phyloP scores from a whole-genome alignment of 2,329 filamentous ascomycete species.

The Sarocladium strictum region DNA sequence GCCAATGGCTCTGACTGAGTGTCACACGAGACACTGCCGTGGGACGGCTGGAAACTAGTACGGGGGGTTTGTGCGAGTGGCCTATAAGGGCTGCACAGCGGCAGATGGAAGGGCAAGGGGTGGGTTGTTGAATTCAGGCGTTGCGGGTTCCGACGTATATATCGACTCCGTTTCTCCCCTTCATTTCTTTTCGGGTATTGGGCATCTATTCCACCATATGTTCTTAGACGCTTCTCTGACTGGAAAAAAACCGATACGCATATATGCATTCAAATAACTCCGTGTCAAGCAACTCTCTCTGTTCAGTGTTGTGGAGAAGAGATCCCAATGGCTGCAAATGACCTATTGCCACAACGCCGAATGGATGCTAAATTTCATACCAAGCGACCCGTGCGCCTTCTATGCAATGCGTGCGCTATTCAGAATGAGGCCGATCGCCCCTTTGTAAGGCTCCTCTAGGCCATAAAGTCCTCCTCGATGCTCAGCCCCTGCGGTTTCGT shows the following conservation, averaged over 20 bases:
- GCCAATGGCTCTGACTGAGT: constrained; percentile 31
- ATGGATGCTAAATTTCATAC: background rate
- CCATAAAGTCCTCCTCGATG: constrained; percentile 42
- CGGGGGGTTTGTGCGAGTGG: too few species aligned
- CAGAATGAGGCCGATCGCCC: background rate
- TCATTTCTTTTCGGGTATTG: background rate
- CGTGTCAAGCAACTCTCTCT: background rate
- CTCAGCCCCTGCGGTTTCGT: constrained; percentile 17
- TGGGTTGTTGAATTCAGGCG: background rate
- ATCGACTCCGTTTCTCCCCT: background rate
- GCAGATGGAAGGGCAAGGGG: too few species aligned
- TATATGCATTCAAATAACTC: background rate
- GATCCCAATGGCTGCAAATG: too few species aligned
- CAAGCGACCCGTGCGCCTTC: background rate
- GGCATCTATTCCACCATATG: background rate
- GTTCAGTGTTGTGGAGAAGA: too few species aligned
- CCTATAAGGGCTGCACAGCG: too few species aligned
- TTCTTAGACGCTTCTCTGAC: background rate
- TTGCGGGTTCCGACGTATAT: constrained; percentile 3
- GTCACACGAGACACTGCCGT: too few species aligned
- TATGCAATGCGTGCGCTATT: background rate
- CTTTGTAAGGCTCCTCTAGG: constrained; percentile 18
- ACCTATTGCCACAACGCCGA: too few species aligned
- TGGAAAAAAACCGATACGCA: background rate
- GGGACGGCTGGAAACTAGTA: too few species aligned